Conservation (phyloP, 106 monocot genomes). For the Allium sativum region DNA sequence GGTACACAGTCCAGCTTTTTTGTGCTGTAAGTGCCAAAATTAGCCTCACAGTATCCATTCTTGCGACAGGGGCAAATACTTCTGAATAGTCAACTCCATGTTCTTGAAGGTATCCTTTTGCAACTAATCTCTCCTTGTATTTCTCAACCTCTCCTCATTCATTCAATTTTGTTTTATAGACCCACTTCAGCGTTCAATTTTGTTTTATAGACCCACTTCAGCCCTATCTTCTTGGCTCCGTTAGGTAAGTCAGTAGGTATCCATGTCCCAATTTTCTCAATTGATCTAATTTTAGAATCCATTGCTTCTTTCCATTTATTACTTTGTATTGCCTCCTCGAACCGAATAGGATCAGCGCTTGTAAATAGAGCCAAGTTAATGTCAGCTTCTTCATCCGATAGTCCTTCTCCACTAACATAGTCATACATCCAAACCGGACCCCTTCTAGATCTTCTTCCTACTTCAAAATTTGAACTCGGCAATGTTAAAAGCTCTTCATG, state of each 20-base stretch:
- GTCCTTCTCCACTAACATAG: background rate
- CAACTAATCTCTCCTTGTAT: background rate
- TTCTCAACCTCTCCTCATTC: background rate
- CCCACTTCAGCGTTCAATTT: too few species aligned
- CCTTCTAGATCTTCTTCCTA: background rate
- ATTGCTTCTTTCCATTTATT: background rate
- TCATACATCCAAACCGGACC: background rate
- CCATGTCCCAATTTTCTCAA: background rate
- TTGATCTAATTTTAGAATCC: background rate
- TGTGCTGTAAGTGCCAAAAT: too few species aligned
- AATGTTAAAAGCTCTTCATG: background rate
- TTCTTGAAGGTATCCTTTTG: background rate
- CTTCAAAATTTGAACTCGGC: background rate
- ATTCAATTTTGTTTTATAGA: background rate
- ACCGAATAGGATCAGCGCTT: background rate
- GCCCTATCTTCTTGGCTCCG: slow-evolving; percentile 1
- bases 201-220: background rate
- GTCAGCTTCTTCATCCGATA: background rate
- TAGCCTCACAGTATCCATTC: too few species aligned
- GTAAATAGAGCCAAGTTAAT: background rate
- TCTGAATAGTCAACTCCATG: too few species aligned
- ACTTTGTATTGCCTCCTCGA: background rate
- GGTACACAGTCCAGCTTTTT: too few species aligned
- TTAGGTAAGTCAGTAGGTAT: background rate
- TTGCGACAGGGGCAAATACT: too few species aligned